Evolutionary conservation across 805 yeast species (phyloP).

Genomic region (Metschnikowia baotianmanensis): DNA sequence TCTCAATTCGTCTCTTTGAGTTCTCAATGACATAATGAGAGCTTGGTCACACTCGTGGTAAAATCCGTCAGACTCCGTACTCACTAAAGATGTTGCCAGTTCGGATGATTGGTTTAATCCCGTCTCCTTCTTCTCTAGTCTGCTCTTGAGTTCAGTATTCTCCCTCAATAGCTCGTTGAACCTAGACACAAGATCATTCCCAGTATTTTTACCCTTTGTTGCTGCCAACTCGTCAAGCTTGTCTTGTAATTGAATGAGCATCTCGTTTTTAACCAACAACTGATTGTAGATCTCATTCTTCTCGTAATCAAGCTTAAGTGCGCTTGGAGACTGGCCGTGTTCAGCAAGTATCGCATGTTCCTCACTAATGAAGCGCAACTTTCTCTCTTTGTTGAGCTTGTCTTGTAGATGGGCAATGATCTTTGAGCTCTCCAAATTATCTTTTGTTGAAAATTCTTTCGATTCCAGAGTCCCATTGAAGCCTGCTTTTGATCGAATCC

Average conservation of each 20-base stretch:
- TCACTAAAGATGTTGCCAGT: background rate
- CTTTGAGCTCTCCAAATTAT: constrained; percentile 22
- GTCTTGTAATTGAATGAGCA: constrained; percentile 45
- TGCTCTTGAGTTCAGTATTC: constrained; percentile 39
- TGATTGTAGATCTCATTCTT: constrained; percentile 51
- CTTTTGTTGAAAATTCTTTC: background rate
- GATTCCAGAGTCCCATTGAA: background rate
- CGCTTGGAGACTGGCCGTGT: constrained; percentile 50
- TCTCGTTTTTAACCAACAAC: constrained; percentile 47
- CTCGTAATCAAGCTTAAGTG: constrained; percentile 55
- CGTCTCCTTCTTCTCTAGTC: constrained; percentile 2
- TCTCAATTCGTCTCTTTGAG: constrained; percentile 42
- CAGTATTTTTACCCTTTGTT: constrained; percentile 25
- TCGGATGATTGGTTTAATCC: background rate
- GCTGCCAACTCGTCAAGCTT: constrained; percentile 38
- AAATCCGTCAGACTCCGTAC: constrained; percentile 7
- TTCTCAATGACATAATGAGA: constrained; percentile 15
- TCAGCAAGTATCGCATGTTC: constrained; percentile 61
- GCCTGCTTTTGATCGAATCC: constrained; percentile 23
- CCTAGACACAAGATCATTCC: constrained; percentile 36
- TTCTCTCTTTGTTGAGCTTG: constrained; percentile 60
- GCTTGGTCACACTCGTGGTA: constrained; percentile 16
- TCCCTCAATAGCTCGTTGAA: constrained; percentile 39
- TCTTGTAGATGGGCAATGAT: constrained; percentile 52
- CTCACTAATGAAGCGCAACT: constrained; percentile 65